Evolutionary conservation across 139 green algal species (phyloP), one percentile per base, ranked within the genome.

Genomic region (Tetradesmus lagerheimii): DNA sequence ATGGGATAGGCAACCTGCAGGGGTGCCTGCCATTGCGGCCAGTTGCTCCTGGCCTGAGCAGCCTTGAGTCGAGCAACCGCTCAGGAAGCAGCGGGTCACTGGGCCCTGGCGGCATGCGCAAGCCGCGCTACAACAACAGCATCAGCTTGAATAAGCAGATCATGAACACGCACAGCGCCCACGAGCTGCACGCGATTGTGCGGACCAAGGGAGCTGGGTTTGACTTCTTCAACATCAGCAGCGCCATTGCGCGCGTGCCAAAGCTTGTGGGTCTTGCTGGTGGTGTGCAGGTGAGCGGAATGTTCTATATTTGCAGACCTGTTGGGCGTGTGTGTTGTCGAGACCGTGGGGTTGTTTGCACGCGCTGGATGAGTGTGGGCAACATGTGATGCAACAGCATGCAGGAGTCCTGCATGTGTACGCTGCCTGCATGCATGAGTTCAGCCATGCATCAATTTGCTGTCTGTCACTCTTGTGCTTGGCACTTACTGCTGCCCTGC

Each of bases 211-310:
- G 84, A 23, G 27, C 76, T 15, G 64, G 93, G 0, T 95, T 97
- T 71, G 94, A 95, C 88, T 90, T 91, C 57, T 95, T 98, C 91
- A 98, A 98, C 91, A 89, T 96, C 77, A 93, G 91, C 78, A 95
- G 93, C 14, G 94, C 96, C 0, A 92, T 98, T 43, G 92, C 96
- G 18, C 91, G 93, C 8, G 80, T 96, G 67, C 95, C 94, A 41
- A 97, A 96, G 88, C 85, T 97, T n/a, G 88, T 93, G 16, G 84
- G 80, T 41, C 29, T 27, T 37, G 37, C n/a, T 25, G 43, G 87
- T 27, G 87, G 87, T 15, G 87, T 80, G 29, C 87, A 91, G 87
- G 87, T 91, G 39, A 18, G 78, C 15, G 12, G 23, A 4, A 11
- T 31, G 20, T 11, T 80, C 4, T 39, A 34, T 11, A 47, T 1